Percentiles rank a stretch among this genome's conserved stretches.
Conservation (phyloP, 225 moss, liverwort and hornwort genomes). For the Marchantia polymorpha region DNA sequence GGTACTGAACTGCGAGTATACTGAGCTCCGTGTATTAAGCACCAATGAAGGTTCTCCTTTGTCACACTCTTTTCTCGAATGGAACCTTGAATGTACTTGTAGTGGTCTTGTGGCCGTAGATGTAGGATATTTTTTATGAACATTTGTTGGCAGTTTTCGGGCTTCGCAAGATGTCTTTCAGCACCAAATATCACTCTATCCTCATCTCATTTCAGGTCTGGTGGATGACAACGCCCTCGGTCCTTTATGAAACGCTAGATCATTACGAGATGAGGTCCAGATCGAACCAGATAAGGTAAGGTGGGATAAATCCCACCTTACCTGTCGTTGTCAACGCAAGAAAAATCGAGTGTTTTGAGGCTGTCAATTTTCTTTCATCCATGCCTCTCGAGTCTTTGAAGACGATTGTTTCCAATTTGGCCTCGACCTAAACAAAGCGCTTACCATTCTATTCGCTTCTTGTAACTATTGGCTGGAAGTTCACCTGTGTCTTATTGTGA, state of each 20-base stretch:
- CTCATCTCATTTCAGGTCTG: neutral
- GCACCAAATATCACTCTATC: neutral
- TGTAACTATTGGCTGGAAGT: no score
- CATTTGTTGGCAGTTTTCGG: conserved; percentile 9
- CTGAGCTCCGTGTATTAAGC: conserved; percentile 2
- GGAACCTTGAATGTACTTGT: neutral
- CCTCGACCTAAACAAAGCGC: no score
- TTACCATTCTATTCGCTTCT: no score
- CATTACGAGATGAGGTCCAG: neutral
- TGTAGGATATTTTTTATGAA: neutral
- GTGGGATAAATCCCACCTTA: neutral
- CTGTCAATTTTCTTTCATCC: neutral
- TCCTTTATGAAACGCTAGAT: neutral
- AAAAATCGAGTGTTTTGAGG: neutral
- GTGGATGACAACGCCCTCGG: conserved; percentile 2
- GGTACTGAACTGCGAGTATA: conserved; percentile 1
- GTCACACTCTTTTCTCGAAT: neutral
- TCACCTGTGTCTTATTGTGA: no score
- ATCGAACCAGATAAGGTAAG: neutral
- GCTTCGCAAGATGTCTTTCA: conserved; percentile 2
- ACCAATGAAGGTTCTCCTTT: neutral
- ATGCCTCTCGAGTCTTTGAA: neutral
- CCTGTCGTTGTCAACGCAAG: neutral
- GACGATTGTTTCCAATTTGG: neutral
- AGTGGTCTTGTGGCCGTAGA: conserved; percentile 7